Evolutionary conservation across 805 yeast genomes (phyloP), one percentile per base, ranked within the genome.

Genomic region (Pichia deserticola): DNA sequence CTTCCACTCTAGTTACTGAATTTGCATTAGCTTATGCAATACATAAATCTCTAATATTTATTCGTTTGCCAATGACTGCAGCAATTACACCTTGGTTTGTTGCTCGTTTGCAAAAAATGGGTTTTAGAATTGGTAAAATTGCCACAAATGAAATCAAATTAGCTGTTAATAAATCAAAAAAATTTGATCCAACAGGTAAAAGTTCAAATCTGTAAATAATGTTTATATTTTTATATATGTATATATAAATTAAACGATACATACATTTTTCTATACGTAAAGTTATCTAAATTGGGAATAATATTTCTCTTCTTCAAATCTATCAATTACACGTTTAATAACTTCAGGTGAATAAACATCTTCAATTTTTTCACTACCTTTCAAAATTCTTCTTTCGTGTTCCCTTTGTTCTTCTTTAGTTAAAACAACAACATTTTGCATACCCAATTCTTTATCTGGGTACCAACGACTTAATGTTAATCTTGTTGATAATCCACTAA

Each of bases 1-100:
- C 53, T 25, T 61, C 66, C 7, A 73, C 82, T 49, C 63, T 89
- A 61, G 63, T 87, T 75, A 85, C 97, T 0, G 97, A 92, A 66
- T 80, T 89, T 57, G 82, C 86, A 11, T 77, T 93, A 47, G 98
- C 98, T 0, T 93, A 93, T 64, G 96, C 96, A 3, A 71, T 93
- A 42, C 98, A 93, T 71, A 93, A 93, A 69, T 79, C 90, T 5
- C 74, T 93, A 54, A 77, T 92, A 28, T 79, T 92, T 52, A 76
- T 93, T 40, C 77, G 99, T 54, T 70, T 93, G 5, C 99, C 99
- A 12, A 65, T 89, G 33, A 85, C 97, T 0, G 97, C 97, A 0
- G 95, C 96, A 3, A 76, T 90, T 11, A 89, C 97, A 0, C 99
- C 99, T 6, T 62, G 79, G 1, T 75, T 89, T 2, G 96, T 89